Conservation (phyloP, 176 grass and related monocot species). For the Eleusine coracana region DNA sequence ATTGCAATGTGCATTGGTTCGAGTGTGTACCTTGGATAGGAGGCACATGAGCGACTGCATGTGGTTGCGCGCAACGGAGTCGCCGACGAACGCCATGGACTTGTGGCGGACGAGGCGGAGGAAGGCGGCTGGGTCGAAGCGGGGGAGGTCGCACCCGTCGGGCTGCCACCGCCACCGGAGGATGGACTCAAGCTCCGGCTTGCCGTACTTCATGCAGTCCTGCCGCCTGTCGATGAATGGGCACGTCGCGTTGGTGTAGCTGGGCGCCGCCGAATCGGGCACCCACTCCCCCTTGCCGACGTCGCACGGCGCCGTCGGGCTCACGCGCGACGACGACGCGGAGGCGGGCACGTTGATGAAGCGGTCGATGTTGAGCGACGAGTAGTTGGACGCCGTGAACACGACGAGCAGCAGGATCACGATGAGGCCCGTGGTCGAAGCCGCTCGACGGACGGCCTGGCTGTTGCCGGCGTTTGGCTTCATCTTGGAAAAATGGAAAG, state of each 20-base stretch:
- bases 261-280: conserved; percentile 41
- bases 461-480: conserved; percentile 13
- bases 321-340: neutral
- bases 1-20: neutral
- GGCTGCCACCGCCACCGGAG: conserved; percentile 65
- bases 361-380: conserved; percentile 20
- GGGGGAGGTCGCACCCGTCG: conserved; percentile 61
- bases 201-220: conserved; percentile 77
- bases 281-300: conserved; percentile 52
- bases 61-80: conserved; percentile 72
- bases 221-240: conserved; percentile 57
- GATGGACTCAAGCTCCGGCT: conserved; percentile 51
- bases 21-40: conserved; percentile 38
- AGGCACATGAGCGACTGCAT: conserved; percentile 79
- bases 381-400: conserved; percentile 49
- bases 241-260: conserved; percentile 77
- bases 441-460: conserved; percentile 24
- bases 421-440: conserved; percentile 45
- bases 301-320: conserved; percentile 32
- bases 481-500: neutral
- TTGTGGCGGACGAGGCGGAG: conserved; percentile 50
- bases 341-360: neutral
- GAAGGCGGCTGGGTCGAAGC: conserved; percentile 60
- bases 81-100: conserved; percentile 72
- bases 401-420: conserved; percentile 32